Evolutionary conservation across 306 rosid species (phyloP).

Genomic region (Citrullus amarus): DNA sequence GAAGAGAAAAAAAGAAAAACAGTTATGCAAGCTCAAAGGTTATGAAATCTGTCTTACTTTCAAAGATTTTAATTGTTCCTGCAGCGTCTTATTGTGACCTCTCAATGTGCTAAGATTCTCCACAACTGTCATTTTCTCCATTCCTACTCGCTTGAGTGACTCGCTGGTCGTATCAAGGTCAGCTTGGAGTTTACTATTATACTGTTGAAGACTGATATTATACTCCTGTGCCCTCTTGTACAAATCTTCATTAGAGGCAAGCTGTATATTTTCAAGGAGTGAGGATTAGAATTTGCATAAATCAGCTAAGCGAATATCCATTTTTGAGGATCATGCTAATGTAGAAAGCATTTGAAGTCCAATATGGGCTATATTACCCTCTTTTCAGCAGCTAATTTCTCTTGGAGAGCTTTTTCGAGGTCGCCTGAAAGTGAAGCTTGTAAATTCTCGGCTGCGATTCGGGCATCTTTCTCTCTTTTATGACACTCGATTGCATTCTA

Average conservation of each 20-base stretch:
- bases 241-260: constrained; percentile 57
- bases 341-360: neutral
- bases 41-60: constrained; percentile 32
- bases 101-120: constrained; percentile 61
- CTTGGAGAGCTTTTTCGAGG: constrained; percentile 52
- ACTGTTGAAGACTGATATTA: constrained; percentile 74
- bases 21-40: neutral
- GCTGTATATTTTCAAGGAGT: constrained; percentile 29
- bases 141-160: constrained; percentile 58
- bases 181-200: constrained; percentile 66
- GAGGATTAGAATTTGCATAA: neutral
- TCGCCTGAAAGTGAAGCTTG: constrained; percentile 45
- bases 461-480: constrained; percentile 58
- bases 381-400: constrained; percentile 52
- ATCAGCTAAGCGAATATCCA: neutral
- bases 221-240: constrained; percentile 78
- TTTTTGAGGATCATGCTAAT: neutral
- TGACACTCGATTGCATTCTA: constrained; percentile 62
- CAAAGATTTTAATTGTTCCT: constrained; percentile 49
- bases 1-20: neutral
- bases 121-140: constrained; percentile 69
- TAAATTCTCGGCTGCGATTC: constrained; percentile 41
- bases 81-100: constrained; percentile 69
- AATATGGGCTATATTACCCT: constrained; percentile 32
- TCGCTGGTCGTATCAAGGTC: constrained; percentile 53